These are phyloP conservation scores for Exidia glandulosa DNA, from an alignment of 768 basidiomycete genomes.

Conservation along the genomic window DNA sequence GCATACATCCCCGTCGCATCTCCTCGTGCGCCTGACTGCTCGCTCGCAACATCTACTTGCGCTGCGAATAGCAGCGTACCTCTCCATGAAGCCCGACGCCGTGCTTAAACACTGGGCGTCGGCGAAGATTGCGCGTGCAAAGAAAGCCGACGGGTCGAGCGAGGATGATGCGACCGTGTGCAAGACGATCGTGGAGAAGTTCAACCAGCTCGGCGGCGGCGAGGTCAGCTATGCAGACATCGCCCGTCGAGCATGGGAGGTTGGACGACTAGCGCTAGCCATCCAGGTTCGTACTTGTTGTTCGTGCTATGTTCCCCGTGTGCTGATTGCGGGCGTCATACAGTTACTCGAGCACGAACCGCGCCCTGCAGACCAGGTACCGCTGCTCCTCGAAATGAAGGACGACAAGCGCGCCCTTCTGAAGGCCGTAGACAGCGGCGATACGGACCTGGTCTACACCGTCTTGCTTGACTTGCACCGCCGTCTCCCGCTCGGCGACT, in stretches of 20 bases:
- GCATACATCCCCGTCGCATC: slow-evolving; percentile 65
- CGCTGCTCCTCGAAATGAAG: slow-evolving; percentile 87
- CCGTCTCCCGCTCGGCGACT: slow-evolving; percentile 72
- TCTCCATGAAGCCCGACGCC: slow-evolving; percentile 71
- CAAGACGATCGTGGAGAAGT: slow-evolving; percentile 78
- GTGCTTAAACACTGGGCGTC: slow-evolving; percentile 95
- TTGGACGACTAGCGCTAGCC: slow-evolving; percentile 67
- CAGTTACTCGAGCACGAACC: slow-evolving; percentile 88
- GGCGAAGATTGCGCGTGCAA: slow-evolving; percentile 74
- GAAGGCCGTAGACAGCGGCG: slow-evolving; percentile 90
- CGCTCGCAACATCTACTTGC: slow-evolving; percentile 88
- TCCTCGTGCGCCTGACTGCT: slow-evolving; percentile 73
- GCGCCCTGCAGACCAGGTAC: slow-evolving; percentile 84
- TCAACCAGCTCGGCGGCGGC: slow-evolving; percentile 64
- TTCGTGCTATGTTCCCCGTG: background rate
- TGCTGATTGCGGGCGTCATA: background rate
- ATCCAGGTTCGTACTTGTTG: slow-evolving; percentile 52
- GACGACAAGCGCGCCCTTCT: slow-evolving; percentile 78
- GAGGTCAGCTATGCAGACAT: slow-evolving; percentile 92
- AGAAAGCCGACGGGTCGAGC: slow-evolving; percentile 40
- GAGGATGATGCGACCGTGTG: slow-evolving; percentile 71
- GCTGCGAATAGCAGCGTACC: slow-evolving; percentile 75
- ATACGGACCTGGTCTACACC: slow-evolving; percentile 93
- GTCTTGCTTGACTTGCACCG: slow-evolving; percentile 83
- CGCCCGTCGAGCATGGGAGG: slow-evolving; percentile 86